These are phyloP conservation scores for Ogataea paraovalis DNA, from an alignment of 805 yeast species.

Conservation along the genomic window DNA sequence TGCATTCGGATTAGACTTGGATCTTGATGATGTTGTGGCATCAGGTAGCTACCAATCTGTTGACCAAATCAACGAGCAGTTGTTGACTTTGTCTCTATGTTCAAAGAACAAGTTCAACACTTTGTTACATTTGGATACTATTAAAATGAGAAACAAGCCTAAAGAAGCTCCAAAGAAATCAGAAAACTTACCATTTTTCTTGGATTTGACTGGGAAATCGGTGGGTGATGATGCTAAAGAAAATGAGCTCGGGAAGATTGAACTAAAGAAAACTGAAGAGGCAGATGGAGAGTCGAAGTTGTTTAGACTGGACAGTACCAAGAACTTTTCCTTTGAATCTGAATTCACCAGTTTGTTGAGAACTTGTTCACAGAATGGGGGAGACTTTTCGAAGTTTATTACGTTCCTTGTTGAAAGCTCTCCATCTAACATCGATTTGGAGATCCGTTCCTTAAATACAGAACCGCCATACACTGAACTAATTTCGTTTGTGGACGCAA, in stretches of 20 bases:
- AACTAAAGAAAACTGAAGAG: slow-evolving; percentile 5
- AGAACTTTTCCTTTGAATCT: slow-evolving; percentile 57
- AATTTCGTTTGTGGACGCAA: slow-evolving; percentile 59
- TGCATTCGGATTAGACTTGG: slow-evolving; percentile 51
- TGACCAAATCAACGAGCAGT: slow-evolving; percentile 56
- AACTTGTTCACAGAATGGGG: slow-evolving; percentile 36
- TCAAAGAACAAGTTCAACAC: slow-evolving; percentile 80
- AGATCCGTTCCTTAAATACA: slow-evolving; percentile 72
- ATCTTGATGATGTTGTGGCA: slow-evolving; percentile 16
- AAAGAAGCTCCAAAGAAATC: slow-evolving; percentile 84
- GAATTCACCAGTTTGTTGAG: slow-evolving; percentile 65
- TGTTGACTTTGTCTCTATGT: slow-evolving; percentile 71
- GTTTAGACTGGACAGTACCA: slow-evolving; percentile 34
- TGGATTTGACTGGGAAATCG: slow-evolving; percentile 59
- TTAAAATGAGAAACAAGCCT: slow-evolving; percentile 85
- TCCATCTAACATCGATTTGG: slow-evolving; percentile 80
- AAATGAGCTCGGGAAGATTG: slow-evolving; percentile 37
- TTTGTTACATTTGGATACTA: slow-evolving; percentile 73
- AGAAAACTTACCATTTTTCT: slow-evolving; percentile 75
- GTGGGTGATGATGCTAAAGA: slow-evolving; percentile 66
- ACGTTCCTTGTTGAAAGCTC: slow-evolving; percentile 53
- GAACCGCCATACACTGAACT: slow-evolving; percentile 67
- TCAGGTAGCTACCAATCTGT: slow-evolving; percentile 44
- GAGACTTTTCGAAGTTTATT: slow-evolving; percentile 49
- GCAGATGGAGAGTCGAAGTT: slow-evolving; percentile 31